phyloP scores from a whole-genome alignment of 495 filamentous ascomycete genomes.

The Chaetomium tenue region DNA sequence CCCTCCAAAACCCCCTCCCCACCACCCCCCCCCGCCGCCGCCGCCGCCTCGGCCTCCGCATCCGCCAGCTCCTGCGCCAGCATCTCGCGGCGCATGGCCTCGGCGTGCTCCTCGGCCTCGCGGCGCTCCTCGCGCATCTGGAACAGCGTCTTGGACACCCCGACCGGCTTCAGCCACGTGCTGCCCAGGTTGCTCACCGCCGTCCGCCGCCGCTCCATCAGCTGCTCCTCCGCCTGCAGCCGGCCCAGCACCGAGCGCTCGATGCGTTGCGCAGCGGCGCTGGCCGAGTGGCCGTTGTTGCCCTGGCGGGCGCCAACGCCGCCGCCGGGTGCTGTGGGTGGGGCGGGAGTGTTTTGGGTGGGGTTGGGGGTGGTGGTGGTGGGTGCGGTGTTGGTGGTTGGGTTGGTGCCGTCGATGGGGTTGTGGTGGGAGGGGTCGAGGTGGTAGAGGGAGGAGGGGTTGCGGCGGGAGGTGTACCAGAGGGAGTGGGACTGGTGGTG shows the following conservation, averaged over 20 bases:
- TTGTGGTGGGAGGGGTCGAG: conserved; percentile 29
- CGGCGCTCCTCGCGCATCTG: conserved; percentile 74
- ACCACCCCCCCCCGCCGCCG: conserved; percentile 25
- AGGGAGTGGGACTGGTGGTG: conserved; percentile 61
- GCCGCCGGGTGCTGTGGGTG: conserved; percentile 15
- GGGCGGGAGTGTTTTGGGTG: conserved; percentile 25
- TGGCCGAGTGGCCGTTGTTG: not conserved
- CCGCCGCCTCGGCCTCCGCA: conserved; percentile 48
- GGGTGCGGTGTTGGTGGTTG: conserved; percentile 26
- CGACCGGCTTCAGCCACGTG: conserved; percentile 76
- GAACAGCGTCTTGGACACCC: conserved; percentile 71
- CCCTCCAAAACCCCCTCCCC: conserved; percentile 27
- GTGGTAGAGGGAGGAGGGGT: conserved; percentile 38
- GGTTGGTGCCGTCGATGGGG: conserved; percentile 24
- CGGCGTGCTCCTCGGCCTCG: conserved; percentile 76
- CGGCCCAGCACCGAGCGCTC: conserved; percentile 57
- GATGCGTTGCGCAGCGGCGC: conserved; percentile 29
- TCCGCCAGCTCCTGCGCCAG: conserved; percentile 63
- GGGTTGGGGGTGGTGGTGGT: conserved; percentile 25
- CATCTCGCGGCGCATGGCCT: conserved; percentile 65
- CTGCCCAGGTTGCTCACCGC: conserved; percentile 73
- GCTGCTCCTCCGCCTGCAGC: conserved; percentile 65
- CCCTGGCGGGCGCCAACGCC: conserved; percentile 11
- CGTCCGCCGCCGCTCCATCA: conserved; percentile 63
- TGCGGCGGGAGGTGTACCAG: conserved; percentile 63